These are phyloP conservation scores for Fusarium oligoseptatum DNA, from an alignment of 2,329 filamentous ascomycete species.

Conservation along the genomic window DNA sequence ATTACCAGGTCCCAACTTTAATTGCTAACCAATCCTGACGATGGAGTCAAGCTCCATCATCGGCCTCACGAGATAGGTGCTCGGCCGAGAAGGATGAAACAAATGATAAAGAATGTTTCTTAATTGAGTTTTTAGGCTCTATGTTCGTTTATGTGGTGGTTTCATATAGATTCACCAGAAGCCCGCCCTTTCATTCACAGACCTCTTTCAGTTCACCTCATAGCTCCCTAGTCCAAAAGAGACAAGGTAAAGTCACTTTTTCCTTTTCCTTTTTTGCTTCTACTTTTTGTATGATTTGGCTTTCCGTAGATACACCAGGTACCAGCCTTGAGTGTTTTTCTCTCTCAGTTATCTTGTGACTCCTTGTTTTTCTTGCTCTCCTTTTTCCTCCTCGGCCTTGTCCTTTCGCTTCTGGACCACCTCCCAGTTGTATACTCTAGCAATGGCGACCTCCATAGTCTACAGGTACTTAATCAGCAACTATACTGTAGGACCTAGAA, in stretches of 20 bases:
- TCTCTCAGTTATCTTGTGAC: constrained; percentile 43
- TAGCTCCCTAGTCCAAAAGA: background rate
- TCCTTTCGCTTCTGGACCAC: constrained; percentile 96
- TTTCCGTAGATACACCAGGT: constrained; percentile 31
- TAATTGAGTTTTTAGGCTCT: background rate
- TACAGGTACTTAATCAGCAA: constrained; percentile 52
- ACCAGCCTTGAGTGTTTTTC: constrained; percentile 17
- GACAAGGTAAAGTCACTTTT: constrained; percentile 10
- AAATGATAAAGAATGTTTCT: background rate
- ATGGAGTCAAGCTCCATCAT: background rate
- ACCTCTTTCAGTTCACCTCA: background rate
- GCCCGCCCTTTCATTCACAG: background rate
- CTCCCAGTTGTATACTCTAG: constrained; percentile 99
- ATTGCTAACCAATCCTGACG: constrained; percentile 20
- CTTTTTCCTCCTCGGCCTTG: constrained; percentile 73
- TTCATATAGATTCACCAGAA: background rate
- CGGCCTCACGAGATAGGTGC: background rate
- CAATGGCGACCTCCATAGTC: constrained; percentile 97
- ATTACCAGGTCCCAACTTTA: constrained; percentile 19
- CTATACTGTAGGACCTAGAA: background rate
- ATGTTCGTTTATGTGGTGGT: background rate
- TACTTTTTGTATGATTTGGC: constrained; percentile 23
- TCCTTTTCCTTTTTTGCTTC: constrained; percentile 21
- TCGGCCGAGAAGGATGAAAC: background rate
- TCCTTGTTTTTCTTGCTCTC: constrained; percentile 56